Evolutionary conservation across 345 rosid species (phyloP).

Genomic region (Pseudoturritis turrita): DNA sequence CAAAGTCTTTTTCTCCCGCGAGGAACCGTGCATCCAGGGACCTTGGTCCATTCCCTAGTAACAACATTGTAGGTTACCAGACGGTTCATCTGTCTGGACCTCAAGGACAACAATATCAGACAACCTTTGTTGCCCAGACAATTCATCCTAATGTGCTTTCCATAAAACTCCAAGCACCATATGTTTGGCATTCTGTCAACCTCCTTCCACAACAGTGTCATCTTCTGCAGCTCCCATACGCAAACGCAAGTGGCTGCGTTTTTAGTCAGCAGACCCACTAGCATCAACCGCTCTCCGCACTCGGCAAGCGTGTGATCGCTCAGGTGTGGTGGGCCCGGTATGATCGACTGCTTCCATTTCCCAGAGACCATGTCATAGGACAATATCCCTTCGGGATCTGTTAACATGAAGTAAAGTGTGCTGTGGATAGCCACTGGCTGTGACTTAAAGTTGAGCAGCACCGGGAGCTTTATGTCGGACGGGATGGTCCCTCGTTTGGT

Average conservation of each 20-base stretch:
- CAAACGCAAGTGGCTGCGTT: conserved; percentile 98
- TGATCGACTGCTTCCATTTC: conserved; percentile 67
- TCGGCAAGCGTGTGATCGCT: conserved; percentile 89
- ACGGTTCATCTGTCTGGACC: conserved; percentile 88
- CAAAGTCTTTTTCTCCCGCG: conserved; percentile 75
- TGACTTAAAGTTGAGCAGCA: conserved; percentile 80
- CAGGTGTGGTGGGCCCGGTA: conserved; percentile 74
- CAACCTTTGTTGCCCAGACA: conserved; percentile 95
- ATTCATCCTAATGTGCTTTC: conserved; percentile 98
- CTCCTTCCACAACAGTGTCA: conserved; percentile 99
- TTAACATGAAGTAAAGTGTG: conserved; percentile 81
- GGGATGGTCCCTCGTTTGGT: conserved; percentile 77
- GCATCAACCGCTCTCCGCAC: conserved; percentile 76
- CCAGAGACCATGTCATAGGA: conserved; percentile 72
- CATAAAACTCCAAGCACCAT: conserved; percentile 99
- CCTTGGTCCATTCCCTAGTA: conserved; percentile 80
- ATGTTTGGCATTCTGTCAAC: conserved; percentile 99
- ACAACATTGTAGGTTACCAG: conserved; percentile 69
- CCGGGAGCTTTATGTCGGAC: conserved; percentile 61
- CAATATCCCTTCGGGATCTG: conserved; percentile 89
- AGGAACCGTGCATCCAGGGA: conserved; percentile 77
- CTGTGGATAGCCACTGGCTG: conserved; percentile 67
- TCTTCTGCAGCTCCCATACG: conserved; percentile 99
- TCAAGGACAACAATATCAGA: conserved; percentile 86
- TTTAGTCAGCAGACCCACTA: conserved; percentile 85